phyloP scores from a whole-genome alignment of 192 early-diverging fungal genomes.

The Obelidium mucronatum region DNA sequence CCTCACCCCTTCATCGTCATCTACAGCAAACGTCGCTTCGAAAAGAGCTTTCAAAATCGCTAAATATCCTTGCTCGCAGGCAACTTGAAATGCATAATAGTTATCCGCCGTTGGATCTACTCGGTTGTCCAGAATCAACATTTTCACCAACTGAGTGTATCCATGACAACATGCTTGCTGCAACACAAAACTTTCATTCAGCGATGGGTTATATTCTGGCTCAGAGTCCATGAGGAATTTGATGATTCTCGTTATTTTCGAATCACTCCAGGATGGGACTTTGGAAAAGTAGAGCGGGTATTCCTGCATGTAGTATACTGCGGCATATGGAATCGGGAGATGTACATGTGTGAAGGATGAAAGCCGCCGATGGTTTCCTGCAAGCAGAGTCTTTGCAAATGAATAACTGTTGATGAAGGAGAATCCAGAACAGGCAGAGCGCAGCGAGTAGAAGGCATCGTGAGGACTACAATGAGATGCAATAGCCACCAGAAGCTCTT shows the following conservation, averaged over 20 bases:
- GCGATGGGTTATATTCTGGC: background rate
- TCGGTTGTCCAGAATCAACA: background rate
- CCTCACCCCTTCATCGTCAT: too few relatives aligned
- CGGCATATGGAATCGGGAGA: background rate
- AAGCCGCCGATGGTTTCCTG: too few relatives aligned
- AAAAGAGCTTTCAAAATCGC: background rate
- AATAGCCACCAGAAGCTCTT: background rate
- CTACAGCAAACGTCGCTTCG: background rate
- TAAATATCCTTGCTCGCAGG: background rate
- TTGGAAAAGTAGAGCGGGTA: background rate
- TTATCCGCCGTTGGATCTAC: background rate
- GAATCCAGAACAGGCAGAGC: background rate
- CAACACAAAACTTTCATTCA: background rate
- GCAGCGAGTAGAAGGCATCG: slow-evolving; percentile 1
- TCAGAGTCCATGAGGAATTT: background rate
- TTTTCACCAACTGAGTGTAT: background rate
- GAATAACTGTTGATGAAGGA: background rate
- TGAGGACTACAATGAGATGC: background rate
- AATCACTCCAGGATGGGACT: background rate
- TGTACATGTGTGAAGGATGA: too few relatives aligned
- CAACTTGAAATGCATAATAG: slow-evolving; percentile 2
- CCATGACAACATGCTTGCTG: slow-evolving; percentile 8
- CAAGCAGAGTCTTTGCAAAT: too few relatives aligned
- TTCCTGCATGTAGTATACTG: background rate
- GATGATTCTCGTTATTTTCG: background rate